Percentiles rank a stretch among this genome's conserved stretches.
Conservation (phyloP, 169 alveolate genomes). For the Plasmodium vivax region DNA sequence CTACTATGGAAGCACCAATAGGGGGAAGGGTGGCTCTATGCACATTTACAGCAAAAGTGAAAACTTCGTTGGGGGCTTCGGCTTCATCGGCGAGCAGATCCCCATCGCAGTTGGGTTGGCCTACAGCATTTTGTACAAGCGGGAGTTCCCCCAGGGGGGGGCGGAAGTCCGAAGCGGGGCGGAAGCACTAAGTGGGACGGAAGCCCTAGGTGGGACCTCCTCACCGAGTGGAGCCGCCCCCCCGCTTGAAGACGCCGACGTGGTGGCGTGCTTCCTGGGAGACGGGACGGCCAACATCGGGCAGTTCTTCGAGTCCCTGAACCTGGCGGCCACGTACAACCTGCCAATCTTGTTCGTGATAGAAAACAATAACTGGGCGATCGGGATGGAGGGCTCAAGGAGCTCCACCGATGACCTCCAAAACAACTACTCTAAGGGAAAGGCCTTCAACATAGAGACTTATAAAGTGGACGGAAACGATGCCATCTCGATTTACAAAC, state of each 20-base stretch:
- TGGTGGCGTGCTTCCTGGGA: conserved; percentile 90
- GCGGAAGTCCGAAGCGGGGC: background rate
- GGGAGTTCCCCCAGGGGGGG: conserved; percentile 17
- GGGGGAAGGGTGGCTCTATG: conserved; percentile 94
- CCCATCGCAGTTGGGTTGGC: conserved; percentile 84
- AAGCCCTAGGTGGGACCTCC: no score
- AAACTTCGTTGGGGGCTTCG: conserved; percentile 91
- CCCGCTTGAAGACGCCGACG: conserved; percentile 53
- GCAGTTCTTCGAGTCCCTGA: conserved; percentile 90
- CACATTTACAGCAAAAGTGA: conserved; percentile 87
- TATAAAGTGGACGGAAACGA: conserved; percentile 84
- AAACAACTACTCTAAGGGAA: conserved; percentile 73
- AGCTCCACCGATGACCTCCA: conserved; percentile 76
- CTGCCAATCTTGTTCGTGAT: conserved; percentile 89
- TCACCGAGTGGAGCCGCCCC: background rate
- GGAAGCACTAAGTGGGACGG: background rate
- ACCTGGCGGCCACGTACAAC: conserved; percentile 90
- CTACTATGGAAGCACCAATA: conserved; percentile 86
- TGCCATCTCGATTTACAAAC: conserved; percentile 77
- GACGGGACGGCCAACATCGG: conserved; percentile 94
- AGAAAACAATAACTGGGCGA: conserved; percentile 90
- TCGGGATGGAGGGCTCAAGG: conserved; percentile 83
- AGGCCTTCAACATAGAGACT: conserved; percentile 79
- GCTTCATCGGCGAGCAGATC: conserved; percentile 91
- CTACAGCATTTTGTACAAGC: conserved; percentile 76